A percentile compares a stretch with the other conserved stretches of the same genome.
Conservation (phyloP, 345 rosid genomes). For the Reutealis trisperma region DNA sequence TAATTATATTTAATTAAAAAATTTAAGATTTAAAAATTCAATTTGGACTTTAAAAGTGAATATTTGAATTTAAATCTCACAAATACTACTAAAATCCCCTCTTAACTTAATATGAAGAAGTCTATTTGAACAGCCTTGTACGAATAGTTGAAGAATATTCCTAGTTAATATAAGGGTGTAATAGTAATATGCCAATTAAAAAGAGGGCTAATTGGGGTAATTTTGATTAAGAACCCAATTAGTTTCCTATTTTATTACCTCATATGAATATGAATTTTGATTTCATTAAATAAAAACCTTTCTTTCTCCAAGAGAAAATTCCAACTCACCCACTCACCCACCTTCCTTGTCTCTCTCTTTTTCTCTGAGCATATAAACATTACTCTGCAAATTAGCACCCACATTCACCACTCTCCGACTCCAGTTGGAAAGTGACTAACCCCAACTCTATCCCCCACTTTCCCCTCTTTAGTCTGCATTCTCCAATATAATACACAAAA, state of each 20-base stretch:
- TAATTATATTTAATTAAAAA: too few species aligned
- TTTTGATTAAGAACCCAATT: neutral
- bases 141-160: too few species aligned
- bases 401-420: neutral
- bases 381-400: neutral
- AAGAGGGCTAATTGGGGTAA: constrained; percentile 11
- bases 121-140: too few species aligned
- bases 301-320: constrained; percentile 1
- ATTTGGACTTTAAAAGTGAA: too few species aligned
- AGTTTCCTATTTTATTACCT: constrained; percentile 4
- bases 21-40: too few species aligned
- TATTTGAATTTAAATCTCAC: too few species aligned
- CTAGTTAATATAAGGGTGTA: neutral
- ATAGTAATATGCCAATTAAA: neutral
- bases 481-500: neutral
- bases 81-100: too few species aligned
- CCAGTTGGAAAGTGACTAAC: constrained; percentile 7
- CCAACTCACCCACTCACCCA: neutral
- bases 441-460: neutral
- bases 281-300: neutral
- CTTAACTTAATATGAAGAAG: too few species aligned
- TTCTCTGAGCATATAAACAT: neutral
- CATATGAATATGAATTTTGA: constrained; percentile 14
- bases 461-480: neutral
- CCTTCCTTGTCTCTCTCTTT: neutral